Base-by-base conservation (phyloP, 257 asterid genomes). In the Osmanthus fragrans region DNA sequence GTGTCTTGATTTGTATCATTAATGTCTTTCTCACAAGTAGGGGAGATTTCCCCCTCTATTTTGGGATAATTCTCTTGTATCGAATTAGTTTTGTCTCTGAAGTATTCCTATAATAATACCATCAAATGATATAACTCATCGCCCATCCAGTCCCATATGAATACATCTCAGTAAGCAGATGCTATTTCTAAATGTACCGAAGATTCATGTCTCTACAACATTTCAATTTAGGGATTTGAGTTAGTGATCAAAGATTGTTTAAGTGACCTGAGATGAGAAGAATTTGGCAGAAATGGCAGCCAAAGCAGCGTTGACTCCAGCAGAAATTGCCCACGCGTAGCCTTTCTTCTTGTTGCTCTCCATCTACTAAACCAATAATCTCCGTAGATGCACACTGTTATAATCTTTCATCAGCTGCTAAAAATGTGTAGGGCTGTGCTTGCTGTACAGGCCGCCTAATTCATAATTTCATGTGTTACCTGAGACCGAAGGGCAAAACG, bases 251-350 rank as follows among this genome's bases (percentile, higher is more conserved):
- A 15, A 15, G 63, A 15, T 5, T 19, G 65, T n/a, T 56, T 1
- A 1, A 51, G 33, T 72, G 60, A 92, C 99, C 94, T 87, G 92
- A 2, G 92, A 81, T 3, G 87, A 63, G 81, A 94, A 92, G 89
- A 85, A 85, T 80, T 94, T 94, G 32, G 99, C 97, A 33, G 94
- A 85, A 32, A 94, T 84, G 79, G 99, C 97, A 66, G 99, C 93
- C 6, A 93, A 84, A 70, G 99, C 97, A 32, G 99, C 99, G 84
- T 88, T 92, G 77, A 91, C 23, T 74, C 99, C 99, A 66, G 99
- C 99, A 15, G 89, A 78, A 72, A 89, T 83, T 37, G 97, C 97
- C 97, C 95, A 91, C 3, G 77, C 88, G 77, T 92, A 91, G 1
- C 96, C 99, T 77, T 76, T 88, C 79, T 81, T 89, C 72, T 37